Conservation (phyloP, 352 stramenopile genomes). For the Phytophthora foliorum region DNA sequence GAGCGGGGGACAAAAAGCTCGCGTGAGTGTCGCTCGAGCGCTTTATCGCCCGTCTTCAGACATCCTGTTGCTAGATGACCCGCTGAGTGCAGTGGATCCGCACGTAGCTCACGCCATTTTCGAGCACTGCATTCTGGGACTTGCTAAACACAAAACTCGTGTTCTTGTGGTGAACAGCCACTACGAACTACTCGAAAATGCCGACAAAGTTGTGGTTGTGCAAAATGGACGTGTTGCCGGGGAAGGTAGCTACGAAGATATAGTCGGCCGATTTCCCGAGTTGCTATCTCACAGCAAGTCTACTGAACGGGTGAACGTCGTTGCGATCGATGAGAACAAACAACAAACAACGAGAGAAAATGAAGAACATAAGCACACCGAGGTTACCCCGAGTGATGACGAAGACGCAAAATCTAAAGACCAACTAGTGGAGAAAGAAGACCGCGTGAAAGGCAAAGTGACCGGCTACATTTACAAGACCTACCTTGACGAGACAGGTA, state of each 20-base stretch:
- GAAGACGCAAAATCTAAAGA: not conserved
- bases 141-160: constrained; percentile 72
- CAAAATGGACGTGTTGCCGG: constrained; percentile 76
- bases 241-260: constrained; percentile 70
- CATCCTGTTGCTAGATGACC: constrained; percentile 94
- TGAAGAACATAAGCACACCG: not conserved
- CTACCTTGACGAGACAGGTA: constrained; percentile 47
- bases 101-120: constrained; percentile 96
- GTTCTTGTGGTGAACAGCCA: constrained; percentile 93
- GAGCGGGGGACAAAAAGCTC: constrained; percentile 92
- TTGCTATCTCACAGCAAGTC: constrained; percentile 16
- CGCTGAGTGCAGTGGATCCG: constrained; percentile 93
- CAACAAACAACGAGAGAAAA: not conserved
- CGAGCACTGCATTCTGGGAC: constrained; percentile 77
- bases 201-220: constrained; percentile 67
- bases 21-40: constrained; percentile 86
- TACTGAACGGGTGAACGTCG: not conserved
- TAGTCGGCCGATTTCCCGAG: constrained; percentile 52
- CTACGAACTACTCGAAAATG: constrained; percentile 84
- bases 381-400: not conserved
- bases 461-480: constrained; percentile 34
- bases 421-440: constrained; percentile 37
- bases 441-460: constrained; percentile 44
- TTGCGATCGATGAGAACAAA: not conserved
- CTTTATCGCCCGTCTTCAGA: constrained; percentile 89